Evolutionary conservation across 2,329 filamentous ascomycete species (phyloP), one percentile per base, ranked within the genome.

Genomic region (Aspergillus sp.): DNA sequence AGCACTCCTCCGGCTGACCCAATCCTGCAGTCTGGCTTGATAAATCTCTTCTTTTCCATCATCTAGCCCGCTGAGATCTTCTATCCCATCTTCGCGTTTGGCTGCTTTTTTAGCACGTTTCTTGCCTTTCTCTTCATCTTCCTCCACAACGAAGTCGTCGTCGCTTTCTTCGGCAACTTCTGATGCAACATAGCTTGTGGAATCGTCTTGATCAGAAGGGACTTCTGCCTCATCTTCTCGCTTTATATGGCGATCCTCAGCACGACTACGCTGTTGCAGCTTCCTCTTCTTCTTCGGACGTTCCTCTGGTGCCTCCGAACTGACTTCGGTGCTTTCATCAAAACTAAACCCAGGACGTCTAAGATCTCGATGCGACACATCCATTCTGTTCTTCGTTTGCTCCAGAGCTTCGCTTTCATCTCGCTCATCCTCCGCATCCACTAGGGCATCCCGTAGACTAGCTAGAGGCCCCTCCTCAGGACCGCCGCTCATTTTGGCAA

Each of bases 31-130:
- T 38, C 93, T 81, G 41, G 74, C 73, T 59, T 88, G 85, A 63
- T 94, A 98, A 17, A 90, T 76, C 0, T 76, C 72, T 64, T 96
- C 90, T 50, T 95, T 86, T 0, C 93, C 94, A 65, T 98, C 93
- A 60, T 98, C 93, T 17, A 96, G 69, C 2, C 79, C 79, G 10
- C 77, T 74, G 25, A 85, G 66, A 56, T 83, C 80, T 55, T 83
- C 78, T 6, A 77, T 51, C 58, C 71, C 32, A 58, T 63, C 41
- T 56, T 65, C 58, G 67, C 75, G 15, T 39, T 55, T 58, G n/a
- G 48, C 50, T 32, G 53, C 48, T 42, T 60, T 60, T 27, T 57
- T 59, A 6, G 42, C 41, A 12, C 47, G 49, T 41, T 49, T 51
- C 44, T 55, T 56, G 19, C 57, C 58, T n/a, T 49, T 44, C 12